phyloP scores from a whole-genome alignment of 768 basidiomycete species.

The Boletus fagicola region DNA sequence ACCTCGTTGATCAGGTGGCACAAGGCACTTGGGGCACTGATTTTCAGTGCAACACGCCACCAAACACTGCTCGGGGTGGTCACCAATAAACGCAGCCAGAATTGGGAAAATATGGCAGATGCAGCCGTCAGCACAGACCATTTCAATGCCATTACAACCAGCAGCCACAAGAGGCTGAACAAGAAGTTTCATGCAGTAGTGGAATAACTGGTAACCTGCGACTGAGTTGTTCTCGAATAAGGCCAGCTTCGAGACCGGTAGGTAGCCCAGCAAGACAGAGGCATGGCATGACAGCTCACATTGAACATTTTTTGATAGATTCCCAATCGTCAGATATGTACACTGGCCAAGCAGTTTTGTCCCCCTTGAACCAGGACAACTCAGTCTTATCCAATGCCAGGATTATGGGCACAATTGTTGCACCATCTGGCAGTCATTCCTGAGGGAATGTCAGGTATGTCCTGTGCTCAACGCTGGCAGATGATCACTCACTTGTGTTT shows the following conservation, averaged over 20 bases:
- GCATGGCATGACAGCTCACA: not conserved
- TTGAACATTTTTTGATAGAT: not conserved
- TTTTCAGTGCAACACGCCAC: not conserved
- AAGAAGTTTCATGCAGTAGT: not conserved
- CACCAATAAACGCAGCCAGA: not conserved
- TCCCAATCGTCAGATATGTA: not conserved
- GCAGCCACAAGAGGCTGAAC: not conserved
- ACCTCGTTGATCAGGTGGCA: not conserved
- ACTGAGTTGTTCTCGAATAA: not conserved
- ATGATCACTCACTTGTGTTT: not conserved
- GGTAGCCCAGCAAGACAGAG: not conserved
- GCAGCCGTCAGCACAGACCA: not conserved
- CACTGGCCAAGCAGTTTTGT: not conserved
- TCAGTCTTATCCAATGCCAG: not conserved
- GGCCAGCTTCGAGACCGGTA: not conserved
- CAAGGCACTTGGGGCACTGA: not conserved
- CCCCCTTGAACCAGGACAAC: not conserved
- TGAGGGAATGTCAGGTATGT: too few species aligned
- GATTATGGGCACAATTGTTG: not conserved
- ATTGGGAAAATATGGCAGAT: rapidly evolving
- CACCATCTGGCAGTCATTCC: too few species aligned
- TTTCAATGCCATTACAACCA: rapidly evolving
- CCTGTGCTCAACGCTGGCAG: too few species aligned
- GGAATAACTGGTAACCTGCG: not conserved
- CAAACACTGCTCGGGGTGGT: not conserved